Conservation (phyloP, 768 basidiomycete genomes). For the Phylloporus sp. region DNA sequence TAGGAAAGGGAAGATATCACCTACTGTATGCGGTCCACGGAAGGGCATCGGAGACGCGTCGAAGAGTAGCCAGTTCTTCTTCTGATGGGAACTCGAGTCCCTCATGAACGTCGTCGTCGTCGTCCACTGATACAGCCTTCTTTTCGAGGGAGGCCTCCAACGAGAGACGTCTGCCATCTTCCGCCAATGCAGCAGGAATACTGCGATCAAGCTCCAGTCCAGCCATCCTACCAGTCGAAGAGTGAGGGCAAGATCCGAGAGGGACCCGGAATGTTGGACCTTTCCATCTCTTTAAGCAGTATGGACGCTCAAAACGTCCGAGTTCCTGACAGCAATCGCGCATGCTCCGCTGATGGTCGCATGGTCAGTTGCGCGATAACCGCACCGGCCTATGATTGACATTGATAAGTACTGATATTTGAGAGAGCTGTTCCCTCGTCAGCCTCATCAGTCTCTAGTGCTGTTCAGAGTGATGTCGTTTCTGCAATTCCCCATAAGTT, state of each 20-base stretch:
- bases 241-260: neutral
- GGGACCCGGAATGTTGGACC: neutral
- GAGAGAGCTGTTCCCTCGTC: too few species aligned
- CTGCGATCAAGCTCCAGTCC: constrained; percentile 5
- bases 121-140: constrained; percentile 19
- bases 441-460: too few species aligned
- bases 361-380: neutral
- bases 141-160: constrained; percentile 15
- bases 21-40: constrained; percentile 51
- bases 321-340: neutral
- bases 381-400: neutral
- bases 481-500: too few species aligned
- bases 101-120: constrained; percentile 38
- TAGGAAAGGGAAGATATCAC: neutral
- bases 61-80: constrained; percentile 52
- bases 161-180: constrained; percentile 7
- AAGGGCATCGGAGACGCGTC: constrained; percentile 54
- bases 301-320: neutral
- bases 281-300: constrained; percentile 6
- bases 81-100: constrained; percentile 61
- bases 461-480: too few species aligned
- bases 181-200: constrained; percentile 11
- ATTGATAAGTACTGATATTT: too few species aligned
- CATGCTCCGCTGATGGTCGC: neutral
- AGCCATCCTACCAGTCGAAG: constrained; percentile 7